A percentile compares a stretch with the other conserved stretches of the same genome.
These are phyloP conservation scores for Fusarium sulawesiense DNA, from an alignment of 2,329 filamentous ascomycete genomes.

Conservation along the genomic window DNA sequence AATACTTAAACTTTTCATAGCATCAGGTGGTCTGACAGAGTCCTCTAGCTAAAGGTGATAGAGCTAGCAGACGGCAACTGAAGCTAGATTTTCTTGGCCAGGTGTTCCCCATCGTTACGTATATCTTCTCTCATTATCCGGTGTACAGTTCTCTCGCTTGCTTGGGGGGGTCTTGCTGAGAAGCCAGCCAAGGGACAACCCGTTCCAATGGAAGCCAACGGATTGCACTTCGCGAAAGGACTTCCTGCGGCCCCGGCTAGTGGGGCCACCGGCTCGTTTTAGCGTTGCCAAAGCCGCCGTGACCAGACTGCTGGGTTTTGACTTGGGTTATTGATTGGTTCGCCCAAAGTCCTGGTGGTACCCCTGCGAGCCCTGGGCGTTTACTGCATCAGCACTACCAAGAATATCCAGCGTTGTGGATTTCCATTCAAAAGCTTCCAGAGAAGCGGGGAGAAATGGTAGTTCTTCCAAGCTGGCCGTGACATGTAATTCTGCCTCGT, in stretches of 20 bases:
- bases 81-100: background rate
- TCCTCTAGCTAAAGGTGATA: background rate
- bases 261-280: slow-evolving; percentile 46
- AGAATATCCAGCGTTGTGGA: slow-evolving; percentile 13
- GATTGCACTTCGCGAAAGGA: slow-evolving; percentile 29
- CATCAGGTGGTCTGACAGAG: background rate
- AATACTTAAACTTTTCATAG: too few species aligned
- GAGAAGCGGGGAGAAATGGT: slow-evolving; percentile 13
- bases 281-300: slow-evolving; percentile 48
- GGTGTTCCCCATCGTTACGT: background rate
- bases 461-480: slow-evolving; percentile 18
- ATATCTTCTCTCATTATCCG: background rate
- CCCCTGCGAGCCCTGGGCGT: slow-evolving; percentile 35
- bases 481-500: slow-evolving; percentile 9
- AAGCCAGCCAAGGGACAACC: background rate
- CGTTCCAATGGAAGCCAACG: slow-evolving; percentile 3
- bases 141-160: background rate
- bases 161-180: background rate
- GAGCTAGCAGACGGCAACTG: background rate
- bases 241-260: slow-evolving; percentile 36
- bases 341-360: slow-evolving; percentile 23
- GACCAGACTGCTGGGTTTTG: slow-evolving; percentile 51
- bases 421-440: slow-evolving; percentile 4
- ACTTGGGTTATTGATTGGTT: slow-evolving; percentile 39
- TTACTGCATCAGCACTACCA: slow-evolving; percentile 27